A percentile compares a stretch with the other conserved stretches of the same genome.
These are phyloP conservation scores for Vinca major DNA, from an alignment of 305 asterid species.

Conservation along the genomic window DNA sequence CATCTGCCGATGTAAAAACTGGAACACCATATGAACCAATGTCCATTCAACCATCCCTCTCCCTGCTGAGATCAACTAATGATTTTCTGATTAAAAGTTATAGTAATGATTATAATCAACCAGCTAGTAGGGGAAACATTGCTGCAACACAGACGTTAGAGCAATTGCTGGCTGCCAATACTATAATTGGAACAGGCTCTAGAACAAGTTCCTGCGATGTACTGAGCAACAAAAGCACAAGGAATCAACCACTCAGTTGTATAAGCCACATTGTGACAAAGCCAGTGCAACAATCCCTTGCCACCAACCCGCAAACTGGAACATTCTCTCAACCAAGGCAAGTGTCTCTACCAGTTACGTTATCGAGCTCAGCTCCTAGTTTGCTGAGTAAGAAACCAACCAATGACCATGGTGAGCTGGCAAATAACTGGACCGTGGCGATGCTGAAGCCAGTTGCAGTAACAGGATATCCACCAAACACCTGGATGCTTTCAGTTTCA, in stretches of 20 bases:
- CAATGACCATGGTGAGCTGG: slow-evolving; percentile 9
- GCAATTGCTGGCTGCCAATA: slow-evolving; percentile 10
- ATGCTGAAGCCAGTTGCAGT: slow-evolving; percentile 10
- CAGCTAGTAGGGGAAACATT: not conserved
- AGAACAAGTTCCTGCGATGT: slow-evolving; percentile 13
- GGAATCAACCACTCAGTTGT: not conserved
- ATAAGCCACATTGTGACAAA: not conserved
- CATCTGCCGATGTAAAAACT: slow-evolving; percentile 7
- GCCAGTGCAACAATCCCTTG: slow-evolving; percentile 4
- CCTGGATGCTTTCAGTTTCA: slow-evolving; percentile 7
- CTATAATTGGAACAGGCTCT: slow-evolving; percentile 8
- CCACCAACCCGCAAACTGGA: slow-evolving; percentile 7
- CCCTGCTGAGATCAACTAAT: slow-evolving; percentile 4
- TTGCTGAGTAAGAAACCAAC: slow-evolving; percentile 6
- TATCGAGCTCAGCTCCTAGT: slow-evolving; percentile 11
- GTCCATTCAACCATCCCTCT: not conserved
- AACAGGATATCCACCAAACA: slow-evolving; percentile 4
- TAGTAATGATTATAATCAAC: slow-evolving; percentile 2
- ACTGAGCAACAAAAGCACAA: slow-evolving; percentile 2
- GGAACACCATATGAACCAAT: not conserved
- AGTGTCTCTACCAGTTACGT: slow-evolving; percentile 9
- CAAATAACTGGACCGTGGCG: slow-evolving; percentile 2
- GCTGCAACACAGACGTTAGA: slow-evolving; percentile 3
- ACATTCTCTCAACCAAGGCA: slow-evolving; percentile 13
- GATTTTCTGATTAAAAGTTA: slow-evolving; percentile 7